Percentiles rank a stretch among this genome's conserved stretches.
Evolutionary conservation across 2,329 filamentous ascomycete genomes (phyloP).

Genomic region (Aspergillus sp.): DNA sequence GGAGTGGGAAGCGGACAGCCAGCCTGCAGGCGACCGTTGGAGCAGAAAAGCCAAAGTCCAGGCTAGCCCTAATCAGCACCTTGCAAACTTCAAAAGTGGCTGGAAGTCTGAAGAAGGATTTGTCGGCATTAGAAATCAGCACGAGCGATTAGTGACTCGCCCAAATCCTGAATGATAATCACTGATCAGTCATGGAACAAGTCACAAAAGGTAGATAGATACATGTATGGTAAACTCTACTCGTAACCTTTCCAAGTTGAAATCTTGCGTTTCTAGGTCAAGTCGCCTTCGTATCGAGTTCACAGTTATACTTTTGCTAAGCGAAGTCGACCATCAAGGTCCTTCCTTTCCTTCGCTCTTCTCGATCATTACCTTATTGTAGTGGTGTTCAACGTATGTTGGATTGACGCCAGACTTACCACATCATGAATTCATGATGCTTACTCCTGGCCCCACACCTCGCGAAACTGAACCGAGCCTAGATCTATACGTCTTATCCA

Average conservation of each 20-base stretch:
- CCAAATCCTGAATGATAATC: not conserved
- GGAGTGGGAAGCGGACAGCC: no score
- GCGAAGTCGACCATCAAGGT: not conserved
- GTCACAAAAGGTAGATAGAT: not conserved
- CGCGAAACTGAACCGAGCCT: not conserved
- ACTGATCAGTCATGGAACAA: not conserved
- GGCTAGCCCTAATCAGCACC: not conserved
- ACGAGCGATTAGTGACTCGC: not conserved
- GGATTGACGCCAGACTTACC: conserved; percentile 6
- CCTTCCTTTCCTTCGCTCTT: not conserved
- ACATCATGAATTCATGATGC: conserved; percentile 7
- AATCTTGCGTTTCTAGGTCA: not conserved
- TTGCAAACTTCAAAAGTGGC: not conserved
- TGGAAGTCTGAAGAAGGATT: not conserved
- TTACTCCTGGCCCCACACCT: not conserved
- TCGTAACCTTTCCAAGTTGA: not conserved
- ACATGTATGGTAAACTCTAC: not conserved
- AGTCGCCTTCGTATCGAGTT: no score
- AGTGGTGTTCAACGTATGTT: no score
- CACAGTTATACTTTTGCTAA: not conserved
- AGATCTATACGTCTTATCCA: not conserved
- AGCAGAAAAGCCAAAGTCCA: not conserved
- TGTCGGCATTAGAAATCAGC: not conserved
- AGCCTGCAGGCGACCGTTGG: not conserved
- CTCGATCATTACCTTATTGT: no score